Percentiles rank a stretch among this genome's conserved stretches.
Evolutionary conservation across 805 yeast species (phyloP).

Genomic region (Kodamaea restingae): DNA sequence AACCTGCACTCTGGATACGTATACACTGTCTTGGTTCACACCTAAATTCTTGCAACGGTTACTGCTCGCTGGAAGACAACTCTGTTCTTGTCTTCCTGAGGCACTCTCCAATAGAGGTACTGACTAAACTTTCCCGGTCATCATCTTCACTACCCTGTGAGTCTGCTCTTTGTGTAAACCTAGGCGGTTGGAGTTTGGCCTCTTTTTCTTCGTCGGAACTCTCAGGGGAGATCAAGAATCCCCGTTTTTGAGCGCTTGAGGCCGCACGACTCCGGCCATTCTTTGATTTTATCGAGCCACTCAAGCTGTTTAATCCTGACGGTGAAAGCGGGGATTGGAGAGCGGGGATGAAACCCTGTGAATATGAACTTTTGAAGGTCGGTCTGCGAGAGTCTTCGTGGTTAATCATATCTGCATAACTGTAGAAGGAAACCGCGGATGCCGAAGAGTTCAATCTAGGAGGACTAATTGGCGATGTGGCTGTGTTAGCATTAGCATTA

Average conservation of each 20-base stretch:
- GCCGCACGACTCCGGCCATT: constrained; percentile 1
- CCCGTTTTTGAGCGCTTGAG: constrained; percentile 7
- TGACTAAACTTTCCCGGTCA: constrained; percentile 36
- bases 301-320: constrained; percentile 3
- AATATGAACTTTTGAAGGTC: constrained; percentile 37
- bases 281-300: constrained; percentile 3
- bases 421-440: constrained; percentile 52
- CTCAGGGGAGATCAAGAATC: constrained; percentile 25
- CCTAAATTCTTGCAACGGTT: too few relatives aligned
- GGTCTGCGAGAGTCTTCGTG: constrained; percentile 72
- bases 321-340: constrained; percentile 10
- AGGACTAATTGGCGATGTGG: constrained; percentile 35
- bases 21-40: too few relatives aligned
- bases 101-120: constrained; percentile 38
- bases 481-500: constrained; percentile 12
- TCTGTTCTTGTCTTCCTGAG: constrained; percentile 37
- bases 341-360: constrained; percentile 33
- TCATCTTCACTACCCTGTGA: constrained; percentile 1
- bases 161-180: neutral
- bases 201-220: constrained; percentile 17
- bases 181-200: neutral
- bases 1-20: too few relatives aligned
- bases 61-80: constrained; percentile 24
- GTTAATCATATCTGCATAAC: constrained; percentile 75
- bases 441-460: constrained; percentile 34